These are phyloP conservation scores for Volutella citrinella DNA, from an alignment of 2,329 filamentous ascomycete species.

Conservation along the genomic window DNA sequence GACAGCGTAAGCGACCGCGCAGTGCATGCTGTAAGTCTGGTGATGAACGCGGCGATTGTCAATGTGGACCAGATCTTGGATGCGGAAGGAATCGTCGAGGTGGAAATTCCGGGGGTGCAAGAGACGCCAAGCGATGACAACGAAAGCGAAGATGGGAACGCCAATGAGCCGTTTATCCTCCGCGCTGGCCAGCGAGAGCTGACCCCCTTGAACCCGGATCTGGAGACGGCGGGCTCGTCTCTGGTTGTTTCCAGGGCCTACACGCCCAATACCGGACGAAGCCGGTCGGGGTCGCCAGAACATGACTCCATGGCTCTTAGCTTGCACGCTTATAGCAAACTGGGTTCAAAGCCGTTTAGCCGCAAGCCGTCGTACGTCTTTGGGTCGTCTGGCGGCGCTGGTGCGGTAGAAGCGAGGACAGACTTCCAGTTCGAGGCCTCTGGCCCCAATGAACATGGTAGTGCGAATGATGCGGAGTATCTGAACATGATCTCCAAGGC, in stretches of 20 bases:
- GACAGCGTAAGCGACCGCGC: constrained; percentile 4
- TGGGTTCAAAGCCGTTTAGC: no score
- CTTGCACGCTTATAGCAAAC: no score
- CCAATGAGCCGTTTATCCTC: no score
- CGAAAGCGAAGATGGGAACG: constrained; percentile 1
- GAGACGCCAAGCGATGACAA: constrained; percentile 8
- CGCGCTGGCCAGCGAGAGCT: no score
- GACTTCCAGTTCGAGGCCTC: constrained; percentile 9
- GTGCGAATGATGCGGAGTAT: constrained; percentile 13
- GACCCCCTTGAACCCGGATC: no score
- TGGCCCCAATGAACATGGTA: background rate
- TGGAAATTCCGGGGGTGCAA: constrained; percentile 4
- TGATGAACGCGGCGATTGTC: constrained; percentile 16
- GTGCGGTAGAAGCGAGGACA: no score
- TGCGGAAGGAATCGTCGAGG: constrained; percentile 18
- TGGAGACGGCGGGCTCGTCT: no score
- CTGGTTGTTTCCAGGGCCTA: no score
- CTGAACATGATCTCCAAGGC: constrained; percentile 8
- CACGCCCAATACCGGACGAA: no score
- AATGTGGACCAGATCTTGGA: constrained; percentile 16
- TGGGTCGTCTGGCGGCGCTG: constrained; percentile 9
- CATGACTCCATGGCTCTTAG: no score
- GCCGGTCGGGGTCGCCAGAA: no score
- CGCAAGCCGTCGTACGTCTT: constrained; percentile 17
- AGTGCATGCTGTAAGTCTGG: constrained; percentile 8